Conservation (phyloP, 768 basidiomycete genomes). For the Boletus vinaceobasis region DNA sequence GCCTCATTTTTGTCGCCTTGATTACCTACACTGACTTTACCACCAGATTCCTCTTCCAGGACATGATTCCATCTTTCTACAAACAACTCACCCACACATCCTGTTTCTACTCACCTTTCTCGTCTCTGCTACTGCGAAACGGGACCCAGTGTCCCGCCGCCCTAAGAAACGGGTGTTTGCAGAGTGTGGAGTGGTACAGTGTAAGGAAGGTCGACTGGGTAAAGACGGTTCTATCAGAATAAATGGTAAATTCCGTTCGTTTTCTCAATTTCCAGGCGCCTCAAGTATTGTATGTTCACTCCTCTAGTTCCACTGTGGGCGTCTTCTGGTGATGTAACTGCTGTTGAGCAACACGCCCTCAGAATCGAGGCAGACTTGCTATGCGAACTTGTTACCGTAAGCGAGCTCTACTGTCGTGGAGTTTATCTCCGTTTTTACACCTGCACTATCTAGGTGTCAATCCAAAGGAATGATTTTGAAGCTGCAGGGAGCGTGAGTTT, state of each 20-base stretch:
- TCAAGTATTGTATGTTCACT: not conserved
- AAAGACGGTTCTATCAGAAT: conserved; percentile 9
- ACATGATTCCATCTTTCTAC: conserved; percentile 48
- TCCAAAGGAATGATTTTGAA: conserved; percentile 66
- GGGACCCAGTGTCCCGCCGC: conserved; percentile 69
- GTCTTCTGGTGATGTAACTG: conserved; percentile 46
- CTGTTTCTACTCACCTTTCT: conserved; percentile 65
- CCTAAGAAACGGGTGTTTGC: conserved; percentile 74
- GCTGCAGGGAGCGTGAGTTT: conserved; percentile 53
- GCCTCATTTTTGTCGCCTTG: conserved; percentile 19
- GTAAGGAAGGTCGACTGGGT: conserved; percentile 43
- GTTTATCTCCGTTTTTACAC: not conserved
- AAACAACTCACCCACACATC: conserved; percentile 65
- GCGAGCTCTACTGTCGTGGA: conserved; percentile 13
- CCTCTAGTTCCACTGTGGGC: conserved; percentile 54
- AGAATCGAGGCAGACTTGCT: conserved; percentile 68
- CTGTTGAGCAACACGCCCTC: conserved; percentile 47
- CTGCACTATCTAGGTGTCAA: conserved; percentile 44
- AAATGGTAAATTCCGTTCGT: conserved; percentile 10
- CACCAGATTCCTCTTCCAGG: conserved; percentile 29
- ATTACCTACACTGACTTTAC: not conserved
- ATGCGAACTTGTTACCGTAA: conserved; percentile 65
- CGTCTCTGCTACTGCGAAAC: conserved; percentile 61
- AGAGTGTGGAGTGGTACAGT: conserved; percentile 50
- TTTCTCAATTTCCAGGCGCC: not conserved